Base-by-base conservation (phyloP, 1,284 basidiomycete species). In the Mycena sp. region DNA sequence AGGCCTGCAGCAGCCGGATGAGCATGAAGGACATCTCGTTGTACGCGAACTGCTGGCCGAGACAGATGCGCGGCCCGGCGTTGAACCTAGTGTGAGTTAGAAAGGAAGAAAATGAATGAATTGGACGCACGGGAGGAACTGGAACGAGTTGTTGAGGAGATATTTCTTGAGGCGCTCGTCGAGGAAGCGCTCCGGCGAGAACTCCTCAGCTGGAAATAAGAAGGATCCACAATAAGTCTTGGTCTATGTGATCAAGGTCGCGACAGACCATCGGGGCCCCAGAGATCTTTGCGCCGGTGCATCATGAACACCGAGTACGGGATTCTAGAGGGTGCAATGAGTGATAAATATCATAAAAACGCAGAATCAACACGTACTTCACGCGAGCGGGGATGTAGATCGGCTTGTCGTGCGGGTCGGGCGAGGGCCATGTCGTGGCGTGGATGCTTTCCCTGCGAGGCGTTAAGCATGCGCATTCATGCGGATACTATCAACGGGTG, bases 251-350 rank as follows among this genome's bases (percentile, higher is more conserved):
- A 17, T 30, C 6, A 17, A 46, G 17, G 9, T 38, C 40, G 26
- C 6, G 17, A 1, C 73, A 40, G 65, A 78, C 80, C 85, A 58
- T 85, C 84, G 0, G 83, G 80, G 1, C 85, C 85, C 86, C 86
- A 87, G 0, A 86, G 73, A 61, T 86, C 83, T 19, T 71, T 78
- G 14, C 83, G 75, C n/a, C 84, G 79, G 32, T 86, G 85, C 82
- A 85, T 84, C 17, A 81, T 49, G 56, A 83, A 75, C 6, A 83
- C 79, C 0, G 79, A 82, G 67, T 83, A 86, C 11, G 38, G 19
- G 7, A 59, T n/a, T 19, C 65, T 69, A n/a, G n/a, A n/a, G 45
- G 4, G 28, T 1, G 19, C 12, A 35, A n/a, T 46, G 4, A 44
- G 51, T 11, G 12, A 2, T 12, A 37, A 21, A 16, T 38, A 16